phyloP scores from a whole-genome alignment of 2,329 filamentous ascomycete genomes.

The Epichloe sp. region DNA sequence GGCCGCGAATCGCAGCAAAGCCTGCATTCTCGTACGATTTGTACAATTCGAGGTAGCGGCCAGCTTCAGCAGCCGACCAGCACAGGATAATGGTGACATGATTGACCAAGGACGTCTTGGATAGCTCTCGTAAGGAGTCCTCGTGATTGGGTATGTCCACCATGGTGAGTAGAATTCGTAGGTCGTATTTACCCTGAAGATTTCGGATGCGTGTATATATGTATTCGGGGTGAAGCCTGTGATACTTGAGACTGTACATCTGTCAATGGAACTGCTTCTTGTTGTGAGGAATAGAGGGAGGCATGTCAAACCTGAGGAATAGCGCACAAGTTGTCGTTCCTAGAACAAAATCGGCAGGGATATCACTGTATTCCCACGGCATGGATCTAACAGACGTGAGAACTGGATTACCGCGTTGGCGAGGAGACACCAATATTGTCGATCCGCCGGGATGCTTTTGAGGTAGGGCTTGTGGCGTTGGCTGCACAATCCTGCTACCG shows the following conservation, averaged over 20 bases:
- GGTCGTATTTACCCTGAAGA: conserved; percentile 71
- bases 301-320: conserved; percentile 50
- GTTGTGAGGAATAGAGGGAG: background rate
- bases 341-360: conserved; percentile 85
- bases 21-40: conserved; percentile 83
- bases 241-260: conserved; percentile 65
- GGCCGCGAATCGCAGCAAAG: conserved; percentile 70
- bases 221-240: conserved; percentile 93
- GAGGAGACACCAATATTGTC: conserved; percentile 76
- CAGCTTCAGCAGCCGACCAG: conserved; percentile 90
- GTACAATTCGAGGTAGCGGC: conserved; percentile 85
- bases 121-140: conserved; percentile 75
- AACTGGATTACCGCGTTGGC: conserved; percentile 92
- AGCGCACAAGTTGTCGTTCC: conserved; percentile 80
- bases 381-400: conserved; percentile 68
- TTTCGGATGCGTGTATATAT: conserved; percentile 86
- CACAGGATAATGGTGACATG: conserved; percentile 85
- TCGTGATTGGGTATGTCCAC: conserved; percentile 95
- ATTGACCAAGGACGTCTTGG: conserved; percentile 85
- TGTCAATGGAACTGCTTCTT: background rate
- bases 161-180: conserved; percentile 78
- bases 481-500: conserved; percentile 58
- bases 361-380: conserved; percentile 94
- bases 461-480: conserved; percentile 74
- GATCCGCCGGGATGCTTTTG: conserved; percentile 53